These are phyloP conservation scores for Globisporangium recalcitrans DNA, from an alignment of 352 stramenopile species.

Conservation along the genomic window DNA sequence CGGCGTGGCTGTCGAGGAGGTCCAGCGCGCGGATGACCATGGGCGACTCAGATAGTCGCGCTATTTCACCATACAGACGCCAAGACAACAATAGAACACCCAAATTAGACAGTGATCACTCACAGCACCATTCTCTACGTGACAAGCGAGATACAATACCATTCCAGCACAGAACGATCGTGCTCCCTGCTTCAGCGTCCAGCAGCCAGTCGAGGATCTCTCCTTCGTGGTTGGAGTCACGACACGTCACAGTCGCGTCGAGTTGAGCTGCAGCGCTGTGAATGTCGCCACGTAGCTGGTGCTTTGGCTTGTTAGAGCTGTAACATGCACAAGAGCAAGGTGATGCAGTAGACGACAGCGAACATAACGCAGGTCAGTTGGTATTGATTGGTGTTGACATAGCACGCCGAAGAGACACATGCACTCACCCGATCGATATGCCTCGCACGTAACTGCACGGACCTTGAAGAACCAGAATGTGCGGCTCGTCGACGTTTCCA, in stretches of 20 bases:
- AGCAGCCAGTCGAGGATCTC: constrained; percentile 32
- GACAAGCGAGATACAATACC: constrained; percentile 16
- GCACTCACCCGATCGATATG: constrained; percentile 24
- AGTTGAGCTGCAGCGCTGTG: constrained; percentile 11
- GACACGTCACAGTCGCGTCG: constrained; percentile 7
- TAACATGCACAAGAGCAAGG: background rate
- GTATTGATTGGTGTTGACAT: too few species aligned
- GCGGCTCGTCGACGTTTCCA: background rate
- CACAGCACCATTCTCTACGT: background rate
- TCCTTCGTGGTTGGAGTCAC: constrained; percentile 29
- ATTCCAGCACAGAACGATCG: constrained; percentile 43
- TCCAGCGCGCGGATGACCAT: constrained; percentile 27
- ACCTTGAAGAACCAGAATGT: constrained; percentile 13
- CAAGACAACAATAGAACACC: background rate
- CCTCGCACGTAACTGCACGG: constrained; percentile 29
- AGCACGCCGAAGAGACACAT: too few species aligned
- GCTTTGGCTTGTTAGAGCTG: constrained; percentile 12
- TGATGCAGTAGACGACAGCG: background rate
- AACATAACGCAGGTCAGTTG: too few species aligned
- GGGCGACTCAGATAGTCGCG: constrained; percentile 27
- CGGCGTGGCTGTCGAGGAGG: constrained; percentile 19
- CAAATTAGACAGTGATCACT: too few species aligned
- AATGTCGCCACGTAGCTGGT: constrained; percentile 3
- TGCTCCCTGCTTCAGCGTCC: constrained; percentile 4
- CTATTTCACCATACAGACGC: constrained; percentile 9